Base-by-base conservation (phyloP, 2,329 filamentous ascomycete species). In the Xylariales sp. region DNA sequence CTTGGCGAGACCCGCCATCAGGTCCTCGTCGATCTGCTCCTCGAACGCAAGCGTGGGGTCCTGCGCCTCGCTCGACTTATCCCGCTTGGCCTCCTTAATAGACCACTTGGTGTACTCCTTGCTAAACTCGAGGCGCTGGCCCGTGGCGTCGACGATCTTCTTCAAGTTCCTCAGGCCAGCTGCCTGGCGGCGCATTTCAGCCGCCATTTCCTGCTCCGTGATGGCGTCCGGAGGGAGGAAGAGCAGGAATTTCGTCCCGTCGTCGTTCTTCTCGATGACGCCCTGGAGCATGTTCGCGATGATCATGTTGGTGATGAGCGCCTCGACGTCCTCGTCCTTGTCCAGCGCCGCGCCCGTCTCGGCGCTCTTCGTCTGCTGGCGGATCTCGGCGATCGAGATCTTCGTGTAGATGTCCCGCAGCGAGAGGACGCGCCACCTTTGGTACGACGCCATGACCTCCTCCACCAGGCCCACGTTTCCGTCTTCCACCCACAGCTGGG, bases 401-500 rank as follows among this genome's bases (percentile, higher is more conserved):
- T 87, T 86, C 61, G 81, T 82, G 76, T 95, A 97, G 3, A 93
- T 89, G 60, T 87, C 86, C 52, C 90, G 89, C 32, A 98, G 84
- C 67, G 89, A 89, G 41, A 91, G 83, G 65, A 98, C 88, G 67
- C 92, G 90, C 82, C 91, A 93, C 73, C 90, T 89, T 72, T 92
- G 89, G 76, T 94, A 93, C 9, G 91, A 89, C 23, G 86, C 82
- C 46, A 91, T 78, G 10, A 95, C 90, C 77, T 93, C 89, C 4
- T 83, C 81, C 12, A 97, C 84, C 14, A 98, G 86, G 3, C 90
- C 87, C 3, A 82, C 79, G 75, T 97, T 98, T 54, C 88, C 87
- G 73, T 98, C 94, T 72, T 87, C 84, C 45, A 81, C 78, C 90
- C 92, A 97, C 23, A 88, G 79, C 16, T 82, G 77, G 1, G 69